Base-by-base conservation (phyloP, 208 protist genomes). In the Acanthamoeba castellanii region DNA sequence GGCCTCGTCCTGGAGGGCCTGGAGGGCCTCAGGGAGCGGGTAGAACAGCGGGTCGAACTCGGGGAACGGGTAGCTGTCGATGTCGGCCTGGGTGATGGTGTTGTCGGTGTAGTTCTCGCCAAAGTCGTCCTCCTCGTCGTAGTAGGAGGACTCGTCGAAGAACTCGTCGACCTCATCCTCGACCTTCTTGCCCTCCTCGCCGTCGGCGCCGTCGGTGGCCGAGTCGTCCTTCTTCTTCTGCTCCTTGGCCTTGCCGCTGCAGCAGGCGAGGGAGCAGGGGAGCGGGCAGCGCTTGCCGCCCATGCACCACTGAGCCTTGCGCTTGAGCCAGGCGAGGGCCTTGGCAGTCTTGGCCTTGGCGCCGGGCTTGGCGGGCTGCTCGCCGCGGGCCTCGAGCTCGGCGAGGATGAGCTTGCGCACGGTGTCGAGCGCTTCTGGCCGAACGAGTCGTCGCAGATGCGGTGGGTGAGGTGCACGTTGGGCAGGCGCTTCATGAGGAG, bases 361-460 rank as follows among this genome's bases (percentile, higher is more conserved):
- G 32, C 50, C 50, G 32, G 50, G n/a, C 57, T 89, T 68, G 50
- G 55, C 47, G 18, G 50, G 57, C 50, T 66, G n/a, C 57, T 89
- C 82, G 50, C 82, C 82, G n/a, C 57, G 25, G 18, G 50, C 82
- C 82, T 89, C 82, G 55, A 70, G 50, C 57, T 89, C 82, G n/a
- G 50, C 57, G 47, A 89, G 42, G 55, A 89, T 30, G 30, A 50
- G 18, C 82, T 89, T 32, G 50, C 82, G 50, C 30, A 89, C 57
- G 82, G 82, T 70, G 57, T 57, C 82, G 82, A 57, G 14, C 82
- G 25, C 57, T 57, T 64, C 82, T 89, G 82, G 32, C 82, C 82
- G 57, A 89, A 89, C n/a, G 82, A 89, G 82, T 89, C 82, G 82
- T 89, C 82, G 57, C 82, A 89, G 22, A 89, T 89, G 55, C 82